Conservation (phyloP, 1,284 basidiomycete genomes). For the Heterobasidion occidentale region DNA sequence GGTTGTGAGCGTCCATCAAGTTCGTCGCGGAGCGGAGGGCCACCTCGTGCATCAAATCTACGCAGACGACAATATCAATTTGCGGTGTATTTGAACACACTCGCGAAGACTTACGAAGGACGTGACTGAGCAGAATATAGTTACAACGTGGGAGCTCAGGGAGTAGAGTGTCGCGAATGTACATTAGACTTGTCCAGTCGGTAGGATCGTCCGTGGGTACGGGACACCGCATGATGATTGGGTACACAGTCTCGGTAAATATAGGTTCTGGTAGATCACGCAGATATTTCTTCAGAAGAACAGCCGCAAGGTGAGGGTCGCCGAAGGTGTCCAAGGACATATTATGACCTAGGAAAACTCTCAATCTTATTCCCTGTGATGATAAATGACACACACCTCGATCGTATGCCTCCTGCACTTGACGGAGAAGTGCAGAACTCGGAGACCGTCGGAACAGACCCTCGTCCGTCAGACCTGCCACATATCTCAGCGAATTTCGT, state of each 20-base stretch:
- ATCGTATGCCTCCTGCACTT: slow-evolving; percentile 77
- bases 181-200: slow-evolving; percentile 50
- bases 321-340: slow-evolving; percentile 67
- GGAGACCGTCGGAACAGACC: slow-evolving; percentile 79
- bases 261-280: slow-evolving; percentile 72
- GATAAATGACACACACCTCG: slow-evolving; percentile 37
- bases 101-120: slow-evolving; percentile 51
- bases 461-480: slow-evolving; percentile 58
- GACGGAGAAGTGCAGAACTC: slow-evolving; percentile 57
- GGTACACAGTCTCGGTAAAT: slow-evolving; percentile 63
- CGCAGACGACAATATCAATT: slow-evolving; percentile 3
- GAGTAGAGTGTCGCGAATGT: slow-evolving; percentile 60
- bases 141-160: slow-evolving; percentile 60
- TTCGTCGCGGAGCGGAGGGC: slow-evolving; percentile 57
- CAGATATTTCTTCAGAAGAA: slow-evolving; percentile 79
- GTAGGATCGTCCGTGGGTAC: slow-evolving; percentile 39
- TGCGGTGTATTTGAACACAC: not conserved
- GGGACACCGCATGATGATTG: slow-evolving; percentile 62
- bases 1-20: slow-evolving; percentile 78
- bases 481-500: slow-evolving; percentile 1
- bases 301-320: slow-evolving; percentile 76
- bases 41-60: slow-evolving; percentile 74
- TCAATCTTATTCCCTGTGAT: not conserved
- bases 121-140: slow-evolving; percentile 65
- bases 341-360: slow-evolving; percentile 48